Percentiles rank a stretch among this genome's conserved stretches.
phyloP scores from a whole-genome alignment of 2,329 filamentous ascomycete species.

The Trichophyton rubrum region DNA sequence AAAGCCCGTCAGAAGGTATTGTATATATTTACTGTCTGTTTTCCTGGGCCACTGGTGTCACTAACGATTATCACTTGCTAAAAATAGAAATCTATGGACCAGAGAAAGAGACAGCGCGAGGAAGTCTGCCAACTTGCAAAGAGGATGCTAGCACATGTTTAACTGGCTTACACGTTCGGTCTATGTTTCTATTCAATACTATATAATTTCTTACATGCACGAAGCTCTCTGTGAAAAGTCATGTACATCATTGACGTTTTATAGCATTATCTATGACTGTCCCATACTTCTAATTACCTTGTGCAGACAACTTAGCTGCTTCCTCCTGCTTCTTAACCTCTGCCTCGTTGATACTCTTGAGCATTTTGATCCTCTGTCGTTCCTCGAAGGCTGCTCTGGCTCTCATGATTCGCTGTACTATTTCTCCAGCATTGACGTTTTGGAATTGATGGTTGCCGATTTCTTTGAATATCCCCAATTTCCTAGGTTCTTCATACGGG shows the following conservation, averaged over 20 bases:
- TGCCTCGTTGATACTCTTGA: conserved; percentile 68
- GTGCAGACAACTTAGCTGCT: conserved; percentile 6
- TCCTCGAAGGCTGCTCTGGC: conserved; percentile 82
- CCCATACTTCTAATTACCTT: neutral
- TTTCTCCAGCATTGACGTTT: conserved; percentile 81
- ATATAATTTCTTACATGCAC: neutral
- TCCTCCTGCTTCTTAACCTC: conserved; percentile 50
- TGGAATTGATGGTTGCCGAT: conserved; percentile 67
- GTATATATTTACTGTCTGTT: neutral
- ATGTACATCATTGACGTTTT: neutral
- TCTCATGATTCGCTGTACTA: conserved; percentile 80
- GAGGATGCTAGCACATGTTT: conserved; percentile 10
- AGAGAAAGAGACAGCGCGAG: conserved; percentile 13
- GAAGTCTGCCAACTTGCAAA: conserved; percentile 14
- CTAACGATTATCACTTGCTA: neutral
- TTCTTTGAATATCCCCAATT: conserved; percentile 71
- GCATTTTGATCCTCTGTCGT: conserved; percentile 75
- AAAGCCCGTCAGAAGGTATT: conserved; percentile 13
- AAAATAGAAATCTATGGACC: conserved; percentile 12
- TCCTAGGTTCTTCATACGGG: conserved; percentile 67
- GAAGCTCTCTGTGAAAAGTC: neutral
- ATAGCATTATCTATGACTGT: neutral
- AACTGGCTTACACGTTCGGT: neutral
- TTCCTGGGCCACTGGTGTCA: neutral
- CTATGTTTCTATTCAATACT: neutral